Conservation (phyloP, 73 alveolate genomes). For the Diophrys sp. region DNA sequence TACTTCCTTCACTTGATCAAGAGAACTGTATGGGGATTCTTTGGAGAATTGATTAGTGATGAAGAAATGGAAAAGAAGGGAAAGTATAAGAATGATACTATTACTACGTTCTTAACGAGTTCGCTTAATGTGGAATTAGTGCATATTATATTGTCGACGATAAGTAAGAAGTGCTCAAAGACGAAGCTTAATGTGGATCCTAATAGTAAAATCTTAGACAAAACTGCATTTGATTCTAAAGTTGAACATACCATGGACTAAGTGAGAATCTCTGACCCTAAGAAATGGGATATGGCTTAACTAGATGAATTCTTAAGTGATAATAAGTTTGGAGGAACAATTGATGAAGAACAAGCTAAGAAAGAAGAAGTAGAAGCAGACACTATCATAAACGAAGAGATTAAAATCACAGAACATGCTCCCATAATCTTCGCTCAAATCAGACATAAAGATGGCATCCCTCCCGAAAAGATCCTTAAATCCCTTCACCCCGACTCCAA, state of each 20-base stretch:
- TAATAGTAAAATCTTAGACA: not conserved
- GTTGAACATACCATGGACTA: conserved; percentile 14
- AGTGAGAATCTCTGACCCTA: conserved; percentile 56
- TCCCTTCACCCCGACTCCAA: conserved; percentile 36
- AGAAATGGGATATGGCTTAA: conserved; percentile 53
- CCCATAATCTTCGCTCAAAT: conserved; percentile 45
- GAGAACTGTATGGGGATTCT: conserved; percentile 3
- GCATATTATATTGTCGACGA: conserved; percentile 43
- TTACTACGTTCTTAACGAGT: conserved; percentile 55
- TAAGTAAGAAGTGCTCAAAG: conserved; percentile 18
- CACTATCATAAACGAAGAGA: conserved; percentile 44
- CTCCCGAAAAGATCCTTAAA: conserved; percentile 13
- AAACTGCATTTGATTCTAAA: not conserved
- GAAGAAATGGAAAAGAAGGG: conserved; percentile 37
- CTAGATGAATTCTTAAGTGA: conserved; percentile 31
- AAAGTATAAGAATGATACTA: conserved; percentile 35
- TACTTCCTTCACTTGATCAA: conserved; percentile 39
- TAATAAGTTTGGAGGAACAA: not conserved
- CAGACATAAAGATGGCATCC: conserved; percentile 37
- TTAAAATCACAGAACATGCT: conserved; percentile 48
- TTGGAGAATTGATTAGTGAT: conserved; percentile 1
- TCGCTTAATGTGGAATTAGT: conserved; percentile 60
- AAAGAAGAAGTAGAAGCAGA: conserved; percentile 6
- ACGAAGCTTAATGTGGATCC: not conserved
- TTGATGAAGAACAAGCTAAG: not conserved